These are phyloP conservation scores for Andrographis paniculata DNA, from an alignment of 305 asterid species.

Conservation along the genomic window DNA sequence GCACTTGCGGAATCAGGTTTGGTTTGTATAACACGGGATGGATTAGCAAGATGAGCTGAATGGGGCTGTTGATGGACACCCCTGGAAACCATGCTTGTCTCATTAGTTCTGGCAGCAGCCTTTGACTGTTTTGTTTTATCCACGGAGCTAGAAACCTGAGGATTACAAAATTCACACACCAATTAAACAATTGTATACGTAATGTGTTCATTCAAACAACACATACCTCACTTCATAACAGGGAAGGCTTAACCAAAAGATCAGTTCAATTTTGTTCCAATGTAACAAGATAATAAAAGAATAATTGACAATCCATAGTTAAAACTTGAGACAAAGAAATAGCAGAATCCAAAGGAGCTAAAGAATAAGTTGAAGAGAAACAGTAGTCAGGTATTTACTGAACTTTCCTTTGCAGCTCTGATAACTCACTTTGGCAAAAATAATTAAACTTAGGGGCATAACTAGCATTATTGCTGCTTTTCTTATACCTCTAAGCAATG, in stretches of 20 bases:
- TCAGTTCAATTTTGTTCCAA: neutral
- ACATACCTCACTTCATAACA: neutral
- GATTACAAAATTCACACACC: conserved; percentile 8
- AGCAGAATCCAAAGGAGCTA: no score
- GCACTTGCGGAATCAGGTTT: conserved; percentile 35
- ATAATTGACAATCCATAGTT: neutral
- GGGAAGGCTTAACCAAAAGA: no score
- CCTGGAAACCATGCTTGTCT: conserved; percentile 35
- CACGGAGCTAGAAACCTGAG: conserved; percentile 44
- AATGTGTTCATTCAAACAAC: conserved; percentile 6
- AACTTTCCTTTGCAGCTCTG: no score
- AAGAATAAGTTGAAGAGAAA: no score
- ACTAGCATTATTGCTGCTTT: no score
- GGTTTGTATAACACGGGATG: conserved; percentile 34
- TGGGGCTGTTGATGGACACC: conserved; percentile 31
- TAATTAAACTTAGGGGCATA: no score
- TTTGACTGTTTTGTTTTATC: conserved; percentile 71
- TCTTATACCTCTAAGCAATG: no score
- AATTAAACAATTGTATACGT: conserved; percentile 4
- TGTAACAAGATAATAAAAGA: neutral
- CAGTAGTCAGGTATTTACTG: no score
- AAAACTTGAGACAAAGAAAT: no score
- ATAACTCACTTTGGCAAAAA: no score
- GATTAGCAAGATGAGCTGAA: conserved; percentile 36
- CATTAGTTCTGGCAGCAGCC: conserved; percentile 35